These are phyloP conservation scores for Polytrichum formosum DNA, from an alignment of 225 moss, liverwort and hornwort species.

Conservation along the genomic window DNA sequence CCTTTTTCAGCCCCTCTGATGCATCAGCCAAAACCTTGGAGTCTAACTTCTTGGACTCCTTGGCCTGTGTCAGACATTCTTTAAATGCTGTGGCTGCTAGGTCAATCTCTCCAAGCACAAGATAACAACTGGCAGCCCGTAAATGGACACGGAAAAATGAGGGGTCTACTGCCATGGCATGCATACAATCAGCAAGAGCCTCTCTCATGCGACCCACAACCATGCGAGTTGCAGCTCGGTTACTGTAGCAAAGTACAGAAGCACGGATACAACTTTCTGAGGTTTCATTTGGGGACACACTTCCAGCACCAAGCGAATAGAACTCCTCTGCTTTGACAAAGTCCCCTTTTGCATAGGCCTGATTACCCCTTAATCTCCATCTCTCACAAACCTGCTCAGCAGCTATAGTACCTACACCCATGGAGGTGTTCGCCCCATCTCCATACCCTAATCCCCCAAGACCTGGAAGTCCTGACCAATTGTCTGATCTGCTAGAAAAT, in stretches of 20 bases:
- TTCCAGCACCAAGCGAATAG: slow-evolving; percentile 85
- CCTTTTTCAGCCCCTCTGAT: slow-evolving; percentile 71
- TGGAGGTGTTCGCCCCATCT: slow-evolving; percentile 28
- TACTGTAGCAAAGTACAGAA: slow-evolving; percentile 94
- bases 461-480: slow-evolving; percentile 26
- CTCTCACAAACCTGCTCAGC: slow-evolving; percentile 91
- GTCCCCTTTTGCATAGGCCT: slow-evolving; percentile 91
- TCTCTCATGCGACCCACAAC: slow-evolving; percentile 92
- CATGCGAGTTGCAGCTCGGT: slow-evolving; percentile 97
- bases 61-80: slow-evolving; percentile 68
- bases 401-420: slow-evolving; percentile 43
- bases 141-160: slow-evolving; percentile 81
- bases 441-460: slow-evolving; percentile 41
- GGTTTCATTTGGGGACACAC: slow-evolving; percentile 82
- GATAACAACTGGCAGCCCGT: slow-evolving; percentile 88
- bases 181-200: slow-evolving; percentile 82
- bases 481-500: slow-evolving; percentile 20
- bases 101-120: slow-evolving; percentile 85
- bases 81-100: slow-evolving; percentile 68
- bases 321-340: slow-evolving; percentile 95
- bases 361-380: slow-evolving; percentile 91
- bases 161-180: slow-evolving; percentile 84
- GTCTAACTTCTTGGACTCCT: slow-evolving; percentile 58
- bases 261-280: slow-evolving; percentile 83
- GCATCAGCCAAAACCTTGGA: slow-evolving; percentile 70